These are phyloP conservation scores for Penicillium ochrochloron DNA, from an alignment of 495 filamentous ascomycete species.

Conservation along the genomic window DNA sequence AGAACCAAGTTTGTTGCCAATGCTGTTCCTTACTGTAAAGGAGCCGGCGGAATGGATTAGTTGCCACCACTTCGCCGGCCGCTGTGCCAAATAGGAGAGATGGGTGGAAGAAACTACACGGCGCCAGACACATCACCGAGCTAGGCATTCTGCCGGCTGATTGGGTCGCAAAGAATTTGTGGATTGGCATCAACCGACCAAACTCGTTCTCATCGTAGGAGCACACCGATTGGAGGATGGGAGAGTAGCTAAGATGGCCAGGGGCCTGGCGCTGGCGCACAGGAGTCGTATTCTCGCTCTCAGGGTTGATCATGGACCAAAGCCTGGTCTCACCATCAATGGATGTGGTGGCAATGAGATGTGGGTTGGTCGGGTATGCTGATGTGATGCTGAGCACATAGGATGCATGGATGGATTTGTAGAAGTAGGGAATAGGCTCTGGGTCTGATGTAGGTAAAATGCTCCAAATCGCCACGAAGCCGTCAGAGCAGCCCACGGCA, in stretches of 20 bases:
- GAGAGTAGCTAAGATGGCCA: constrained; percentile 57
- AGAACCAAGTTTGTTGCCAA: constrained; percentile 66
- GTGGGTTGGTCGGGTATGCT: constrained; percentile 63
- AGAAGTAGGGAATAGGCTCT: constrained; percentile 55
- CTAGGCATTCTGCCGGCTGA: constrained; percentile 41
- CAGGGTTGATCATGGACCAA: constrained; percentile 57
- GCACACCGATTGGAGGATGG: constrained; percentile 57
- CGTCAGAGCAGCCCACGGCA: constrained; percentile 66
- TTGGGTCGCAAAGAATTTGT: constrained; percentile 60
- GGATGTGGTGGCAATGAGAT: constrained; percentile 56
- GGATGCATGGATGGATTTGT: constrained; percentile 60
- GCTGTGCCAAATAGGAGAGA: constrained; percentile 58
- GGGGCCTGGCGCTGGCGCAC: constrained; percentile 57
- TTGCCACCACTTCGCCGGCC: constrained; percentile 57
- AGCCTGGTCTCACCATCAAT: constrained; percentile 65
- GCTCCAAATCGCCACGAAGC: constrained; percentile 62
- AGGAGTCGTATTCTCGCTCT: constrained; percentile 52
- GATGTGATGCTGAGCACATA: constrained; percentile 62
- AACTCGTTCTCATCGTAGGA: constrained; percentile 63
- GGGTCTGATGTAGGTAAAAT: constrained; percentile 41
- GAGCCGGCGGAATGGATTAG: constrained; percentile 60
- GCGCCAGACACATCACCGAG: constrained; percentile 47
- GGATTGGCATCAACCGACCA: constrained; percentile 54
- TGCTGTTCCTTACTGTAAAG: constrained; percentile 57
- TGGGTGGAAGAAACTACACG: constrained; percentile 55